A percentile compares a stretch with the other conserved stretches of the same genome.
Evolutionary conservation across 345 rosid genomes (phyloP).

Genomic region (Kandelia obovata): DNA sequence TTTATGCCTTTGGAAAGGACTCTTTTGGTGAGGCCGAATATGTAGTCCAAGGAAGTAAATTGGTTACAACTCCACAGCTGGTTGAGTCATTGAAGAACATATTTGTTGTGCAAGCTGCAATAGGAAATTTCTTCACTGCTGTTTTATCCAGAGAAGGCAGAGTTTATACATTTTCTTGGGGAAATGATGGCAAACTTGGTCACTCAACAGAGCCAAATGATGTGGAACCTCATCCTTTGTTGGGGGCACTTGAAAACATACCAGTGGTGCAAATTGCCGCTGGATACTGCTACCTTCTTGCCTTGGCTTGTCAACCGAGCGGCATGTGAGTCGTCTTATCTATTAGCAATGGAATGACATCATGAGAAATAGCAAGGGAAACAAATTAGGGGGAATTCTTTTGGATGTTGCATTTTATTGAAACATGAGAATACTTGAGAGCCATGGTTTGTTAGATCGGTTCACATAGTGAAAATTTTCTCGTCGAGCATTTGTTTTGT

Average conservation of each 20-base stretch:
- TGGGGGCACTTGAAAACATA: conserved; percentile 83
- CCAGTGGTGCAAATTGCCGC: conserved; percentile 91
- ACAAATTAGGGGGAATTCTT: background rate
- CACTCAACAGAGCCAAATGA: conserved; percentile 74
- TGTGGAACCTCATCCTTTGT: conserved; percentile 69
- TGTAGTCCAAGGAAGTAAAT: conserved; percentile 55
- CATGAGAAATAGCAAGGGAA: background rate
- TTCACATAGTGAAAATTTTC: background rate
- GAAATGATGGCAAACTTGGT: conserved; percentile 69
- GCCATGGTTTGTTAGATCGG: background rate
- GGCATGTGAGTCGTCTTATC: conserved; percentile 74
- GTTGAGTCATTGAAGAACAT: conserved; percentile 77
- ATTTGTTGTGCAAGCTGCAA: conserved; percentile 87
- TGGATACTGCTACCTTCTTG: conserved; percentile 94
- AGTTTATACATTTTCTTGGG: conserved; percentile 95
- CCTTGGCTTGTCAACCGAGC: conserved; percentile 78
- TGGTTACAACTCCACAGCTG: conserved; percentile 64
- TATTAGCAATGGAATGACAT: conserved; percentile 6
- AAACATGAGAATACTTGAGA: background rate
- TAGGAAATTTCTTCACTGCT: conserved; percentile 89
- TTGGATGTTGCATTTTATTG: background rate
- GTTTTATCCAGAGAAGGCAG: conserved; percentile 90
- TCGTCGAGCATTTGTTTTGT: no score
- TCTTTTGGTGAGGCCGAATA: conserved; percentile 64
- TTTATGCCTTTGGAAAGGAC: conserved; percentile 83